phyloP scores from a whole-genome alignment of 805 yeast species.

The Metschnikowia dekortorum region DNA sequence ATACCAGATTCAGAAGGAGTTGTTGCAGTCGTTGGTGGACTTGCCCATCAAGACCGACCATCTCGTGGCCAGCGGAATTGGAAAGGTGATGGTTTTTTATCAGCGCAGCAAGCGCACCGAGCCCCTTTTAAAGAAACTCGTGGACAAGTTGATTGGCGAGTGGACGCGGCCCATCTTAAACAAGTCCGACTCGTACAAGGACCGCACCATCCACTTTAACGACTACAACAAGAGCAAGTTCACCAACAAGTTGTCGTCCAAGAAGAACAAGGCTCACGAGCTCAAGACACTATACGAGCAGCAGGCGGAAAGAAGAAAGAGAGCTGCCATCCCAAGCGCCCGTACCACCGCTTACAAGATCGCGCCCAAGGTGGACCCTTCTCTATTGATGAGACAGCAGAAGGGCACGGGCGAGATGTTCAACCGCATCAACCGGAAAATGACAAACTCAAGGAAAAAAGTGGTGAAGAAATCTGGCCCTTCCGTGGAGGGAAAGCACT shows the following conservation, averaged over 20 bases:
- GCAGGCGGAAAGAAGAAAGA: slow-evolving; percentile 83
- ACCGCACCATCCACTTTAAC: slow-evolving; percentile 65
- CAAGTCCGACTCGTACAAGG: slow-evolving; percentile 90
- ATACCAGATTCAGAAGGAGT: slow-evolving; percentile 86
- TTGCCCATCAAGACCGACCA: slow-evolving; percentile 95
- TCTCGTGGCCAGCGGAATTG: slow-evolving; percentile 89
- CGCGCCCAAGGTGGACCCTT: slow-evolving; percentile 75
- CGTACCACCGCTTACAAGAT: slow-evolving; percentile 83
- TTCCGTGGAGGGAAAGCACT: slow-evolving; percentile 70
- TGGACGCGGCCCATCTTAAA: slow-evolving; percentile 99
- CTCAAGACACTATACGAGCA: slow-evolving; percentile 73
- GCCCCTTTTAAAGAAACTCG: slow-evolving; percentile 76
- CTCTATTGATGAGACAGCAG: slow-evolving; percentile 40
- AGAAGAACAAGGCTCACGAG: slow-evolving; percentile 29
- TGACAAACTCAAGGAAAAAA: slow-evolving; percentile 47
- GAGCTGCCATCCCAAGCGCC: slow-evolving; percentile 95
- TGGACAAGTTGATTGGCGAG: slow-evolving; percentile 87
- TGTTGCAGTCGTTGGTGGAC: slow-evolving; percentile 67
- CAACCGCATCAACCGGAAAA: slow-evolving; percentile 65
- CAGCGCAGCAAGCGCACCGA: slow-evolving; percentile 89
- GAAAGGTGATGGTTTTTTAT: slow-evolving; percentile 89
- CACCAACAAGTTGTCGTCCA: slow-evolving; percentile 38
- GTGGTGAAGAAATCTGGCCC: slow-evolving; percentile 63
- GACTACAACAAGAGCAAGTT: slow-evolving; percentile 61
- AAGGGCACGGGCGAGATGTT: slow-evolving; percentile 71